Base-by-base conservation (phyloP, 805 yeast species). In the Alloascoidea hylecoeti region DNA sequence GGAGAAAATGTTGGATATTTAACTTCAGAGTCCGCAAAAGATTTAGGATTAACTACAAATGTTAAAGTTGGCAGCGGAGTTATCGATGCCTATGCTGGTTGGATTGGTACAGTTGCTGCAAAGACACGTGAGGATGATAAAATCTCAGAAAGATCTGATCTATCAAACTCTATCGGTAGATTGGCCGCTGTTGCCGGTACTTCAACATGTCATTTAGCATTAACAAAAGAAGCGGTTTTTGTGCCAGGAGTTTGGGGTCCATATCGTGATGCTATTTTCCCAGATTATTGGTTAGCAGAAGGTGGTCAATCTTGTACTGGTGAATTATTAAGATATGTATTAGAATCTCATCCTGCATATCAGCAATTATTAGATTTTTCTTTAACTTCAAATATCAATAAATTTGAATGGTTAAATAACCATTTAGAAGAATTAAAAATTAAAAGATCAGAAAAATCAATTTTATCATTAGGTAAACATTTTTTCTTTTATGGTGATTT, bases 271-370 rank as follows among this genome's bases (percentile, higher is more conserved):
- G 95, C 84, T 3, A 69, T 89, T 64, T 81, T 94, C n/a, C 79
- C 81, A 18, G 85, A 77, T 4, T 78, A 66, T 51, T 92, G 97
- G 97, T 67, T 88, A 45, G 95, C 97, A 12, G 98, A 92, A 60
- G 98, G 98, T 53, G 98, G 98, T n/a, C 98, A 92, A 58, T 79
- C 94, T 13, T 82, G 95, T 54, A 92, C 98, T 2, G 98, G 98
- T 48, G 96, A 94, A 18, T 68, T 92, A 32, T 67, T 92, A 45
- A 89, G 92, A 2, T 94, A 84, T 56, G 89, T 89, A 13, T 58
- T 92, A 43, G 68, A 83, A 9, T 78, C 83, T 5, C 97, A 92
- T 53, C 96, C 96, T 0, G 94, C 97, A 0, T 75, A 76, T 47
- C 63, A 73, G 2, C 85, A 83, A 51, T 67, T 89, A 39, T 70